Conservation (phyloP, 768 basidiomycete genomes). For the Amanita exitialis region DNA sequence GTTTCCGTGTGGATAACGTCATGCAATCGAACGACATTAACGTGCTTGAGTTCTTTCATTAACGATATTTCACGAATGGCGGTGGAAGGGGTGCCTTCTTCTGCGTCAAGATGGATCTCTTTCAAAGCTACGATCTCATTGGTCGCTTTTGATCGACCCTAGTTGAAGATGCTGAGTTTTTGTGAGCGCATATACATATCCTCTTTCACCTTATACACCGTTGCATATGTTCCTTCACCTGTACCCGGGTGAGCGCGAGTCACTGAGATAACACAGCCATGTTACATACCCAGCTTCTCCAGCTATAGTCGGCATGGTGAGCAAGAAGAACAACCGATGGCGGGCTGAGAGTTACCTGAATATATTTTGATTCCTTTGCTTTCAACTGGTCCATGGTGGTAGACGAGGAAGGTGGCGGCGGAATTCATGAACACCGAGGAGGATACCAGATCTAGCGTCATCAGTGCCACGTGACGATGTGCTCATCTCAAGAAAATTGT, state of each 20-base stretch:
- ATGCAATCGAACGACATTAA: constrained; percentile 96
- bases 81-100: constrained; percentile 97
- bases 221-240: constrained; percentile 93
- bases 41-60: constrained; percentile 99
- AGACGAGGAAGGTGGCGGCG: not conserved
- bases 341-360: constrained; percentile 29
- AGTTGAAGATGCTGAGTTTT: not conserved
- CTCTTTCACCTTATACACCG: constrained; percentile 79
- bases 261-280: not conserved
- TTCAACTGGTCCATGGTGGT: constrained; percentile 7
- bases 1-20: constrained; percentile 99
- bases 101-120: constrained; percentile 98
- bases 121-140: constrained; percentile 98
- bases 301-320: constrained; percentile 34
- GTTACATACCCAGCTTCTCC: constrained; percentile 69
- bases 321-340: not conserved
- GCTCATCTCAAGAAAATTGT: not conserved
- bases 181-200: not conserved
- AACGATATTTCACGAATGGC: constrained; percentile 98
- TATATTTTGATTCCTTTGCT: constrained; percentile 28
- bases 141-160: constrained; percentile 95
- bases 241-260: constrained; percentile 22
- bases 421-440: not conserved
- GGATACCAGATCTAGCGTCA: not conserved
- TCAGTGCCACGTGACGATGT: constrained; percentile 1